phyloP scores from a whole-genome alignment of 2,329 filamentous ascomycete species.

The Aspergillus awamori region DNA sequence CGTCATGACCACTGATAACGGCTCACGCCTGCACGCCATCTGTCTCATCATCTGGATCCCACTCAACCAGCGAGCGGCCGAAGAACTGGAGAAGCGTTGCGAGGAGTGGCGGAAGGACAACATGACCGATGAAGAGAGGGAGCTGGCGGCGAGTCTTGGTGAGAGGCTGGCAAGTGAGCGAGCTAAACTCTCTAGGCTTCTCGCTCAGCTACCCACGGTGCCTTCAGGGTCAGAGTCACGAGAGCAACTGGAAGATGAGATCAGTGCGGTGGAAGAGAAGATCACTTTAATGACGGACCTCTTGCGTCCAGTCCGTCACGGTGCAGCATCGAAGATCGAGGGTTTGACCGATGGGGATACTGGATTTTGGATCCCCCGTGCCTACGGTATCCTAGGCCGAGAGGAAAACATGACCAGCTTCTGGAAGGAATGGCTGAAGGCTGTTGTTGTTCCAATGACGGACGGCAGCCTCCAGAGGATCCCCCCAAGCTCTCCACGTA shows the following conservation, averaged over 20 bases:
- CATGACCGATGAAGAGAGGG: slow-evolving; percentile 97
- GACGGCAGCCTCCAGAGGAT: slow-evolving; percentile 81
- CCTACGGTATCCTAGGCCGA: slow-evolving; percentile 87
- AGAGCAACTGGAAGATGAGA: slow-evolving; percentile 87
- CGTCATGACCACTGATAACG: slow-evolving; percentile 93
- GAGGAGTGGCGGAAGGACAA: slow-evolving; percentile 87
- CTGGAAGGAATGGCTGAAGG: slow-evolving; percentile 98
- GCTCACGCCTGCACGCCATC: slow-evolving; percentile 87
- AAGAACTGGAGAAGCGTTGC: slow-evolving; percentile 72
- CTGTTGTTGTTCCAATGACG: slow-evolving; percentile 92
- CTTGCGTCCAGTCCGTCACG: slow-evolving; percentile 86
- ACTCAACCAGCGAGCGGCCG: slow-evolving; percentile 76
- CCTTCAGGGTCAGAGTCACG: slow-evolving; percentile 79
- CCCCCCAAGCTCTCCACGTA: slow-evolving; percentile 82
- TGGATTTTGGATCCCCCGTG: slow-evolving; percentile 91
- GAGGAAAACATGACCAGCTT: slow-evolving; percentile 83
- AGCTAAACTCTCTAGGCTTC: slow-evolving; percentile 83
- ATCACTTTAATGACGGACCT: slow-evolving; percentile 97
- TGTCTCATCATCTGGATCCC: slow-evolving; percentile 93
- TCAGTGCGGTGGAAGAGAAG: slow-evolving; percentile 94
- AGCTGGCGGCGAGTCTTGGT: slow-evolving; percentile 87
- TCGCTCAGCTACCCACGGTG: slow-evolving; percentile 78
- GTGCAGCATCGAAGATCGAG: slow-evolving; percentile 94
- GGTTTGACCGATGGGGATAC: slow-evolving; percentile 93
- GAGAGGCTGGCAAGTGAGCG: slow-evolving; percentile 84